Base-by-base conservation (phyloP, 208 protist genomes). In the Leptomonas seymouri region DNA sequence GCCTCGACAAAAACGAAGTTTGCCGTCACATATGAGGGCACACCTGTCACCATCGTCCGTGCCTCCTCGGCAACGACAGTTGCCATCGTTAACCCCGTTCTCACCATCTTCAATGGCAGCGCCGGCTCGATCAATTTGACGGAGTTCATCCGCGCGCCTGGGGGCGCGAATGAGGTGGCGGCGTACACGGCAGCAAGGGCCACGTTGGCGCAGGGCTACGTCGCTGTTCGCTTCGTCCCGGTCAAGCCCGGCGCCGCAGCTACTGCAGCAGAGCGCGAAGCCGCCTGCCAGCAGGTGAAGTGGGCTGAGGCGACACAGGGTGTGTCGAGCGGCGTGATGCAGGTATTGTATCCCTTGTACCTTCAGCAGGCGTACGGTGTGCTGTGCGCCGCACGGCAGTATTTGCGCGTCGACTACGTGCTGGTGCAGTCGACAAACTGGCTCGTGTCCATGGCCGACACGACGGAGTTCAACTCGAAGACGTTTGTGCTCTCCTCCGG, bases 391-490 rank as follows among this genome's bases (percentile, higher is more conserved):
- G 70, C 70, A 14, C 49, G 31, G 4, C 55, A 64, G 45, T 93
- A 93, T 72, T 61, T 89, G 49, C 77, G 81, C 25, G 63, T 93
- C 18, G 84, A 93, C 71, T 93, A 93, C 69, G 44, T 56, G 27
- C 67, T 89, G 21, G 45, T 83, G 30, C 76, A 79, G 34, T 64
- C 84, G 23, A 55, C 25, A 16, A 49, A 57, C 27, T 84, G 81
- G 76, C 75, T 93, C 23, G 34, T 56, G 21, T 71, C 71, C 0
- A 51, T 89, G 30, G 81, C 78, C 31, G 75, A 62, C 51, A 75
- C 68, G 3, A 50, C 27, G 5, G 44, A 70, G 20, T 82, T 74
- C 50, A 63, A 51, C 49, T 28, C 57, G 44, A 50, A 51, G 42
- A 76, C 67, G 5, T 74, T 87, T 61, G 68, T 83, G 27, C 70